phyloP scores from a whole-genome alignment of 352 stramenopile genomes.

The Phytopythium vexans region DNA sequence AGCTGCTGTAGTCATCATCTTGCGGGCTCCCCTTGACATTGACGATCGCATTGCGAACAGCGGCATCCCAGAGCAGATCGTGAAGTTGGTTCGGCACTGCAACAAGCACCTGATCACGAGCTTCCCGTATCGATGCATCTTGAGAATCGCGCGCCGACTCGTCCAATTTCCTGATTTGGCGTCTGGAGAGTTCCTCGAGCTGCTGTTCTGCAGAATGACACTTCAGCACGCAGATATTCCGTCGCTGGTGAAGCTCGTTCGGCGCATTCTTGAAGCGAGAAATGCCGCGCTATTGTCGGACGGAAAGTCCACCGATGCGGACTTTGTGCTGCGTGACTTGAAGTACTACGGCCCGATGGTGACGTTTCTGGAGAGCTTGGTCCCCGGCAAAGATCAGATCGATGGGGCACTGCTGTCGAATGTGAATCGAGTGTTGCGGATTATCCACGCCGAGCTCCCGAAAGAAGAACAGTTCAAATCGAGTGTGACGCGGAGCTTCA shows the following conservation, averaged over 20 bases:
- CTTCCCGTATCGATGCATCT: conserved; percentile 67
- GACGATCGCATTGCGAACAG: conserved; percentile 67
- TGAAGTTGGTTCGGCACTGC: conserved; percentile 73
- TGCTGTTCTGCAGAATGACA: conserved; percentile 70
- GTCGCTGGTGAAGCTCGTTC: conserved; percentile 62
- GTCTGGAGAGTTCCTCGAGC: conserved; percentile 67
- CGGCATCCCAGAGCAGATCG: conserved; percentile 64
- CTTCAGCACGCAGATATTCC: conserved; percentile 71
- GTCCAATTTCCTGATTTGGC: conserved; percentile 64
- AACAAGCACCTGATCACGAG: conserved; percentile 66
- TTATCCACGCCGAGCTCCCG: conserved; percentile 56
- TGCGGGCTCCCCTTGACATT: conserved; percentile 60
- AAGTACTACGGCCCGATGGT: conserved; percentile 67
- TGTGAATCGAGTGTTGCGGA: conserved; percentile 69
- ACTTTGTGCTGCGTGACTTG: conserved; percentile 59
- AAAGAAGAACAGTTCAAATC: conserved; percentile 45
- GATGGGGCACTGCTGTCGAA: conserved; percentile 64
- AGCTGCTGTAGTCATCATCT: conserved; percentile 65
- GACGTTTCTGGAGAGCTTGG: conserved; percentile 42
- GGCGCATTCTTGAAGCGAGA: conserved; percentile 68
- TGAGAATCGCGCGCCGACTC: conserved; percentile 59
- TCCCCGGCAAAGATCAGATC: conserved; percentile 42
- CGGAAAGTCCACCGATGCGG: conserved; percentile 24
- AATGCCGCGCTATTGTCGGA: conserved; percentile 23
- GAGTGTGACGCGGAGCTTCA: conserved; percentile 50